Conservation (phyloP, 768 basidiomycete genomes). For the Daedalea quercina region DNA sequence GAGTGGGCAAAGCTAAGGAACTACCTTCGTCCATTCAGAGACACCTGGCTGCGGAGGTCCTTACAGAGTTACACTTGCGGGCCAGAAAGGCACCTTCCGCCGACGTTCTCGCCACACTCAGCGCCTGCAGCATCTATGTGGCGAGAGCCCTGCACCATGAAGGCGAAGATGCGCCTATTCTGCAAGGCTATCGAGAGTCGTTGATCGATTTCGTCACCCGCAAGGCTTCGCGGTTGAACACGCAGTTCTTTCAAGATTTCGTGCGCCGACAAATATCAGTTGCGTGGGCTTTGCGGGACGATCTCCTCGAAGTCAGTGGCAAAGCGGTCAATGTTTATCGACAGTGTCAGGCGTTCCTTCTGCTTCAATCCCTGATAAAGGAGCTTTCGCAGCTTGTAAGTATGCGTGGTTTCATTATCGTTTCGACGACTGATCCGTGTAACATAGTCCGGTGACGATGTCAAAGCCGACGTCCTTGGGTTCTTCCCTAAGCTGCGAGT, state of each 20-base stretch:
- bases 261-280: conserved; percentile 54
- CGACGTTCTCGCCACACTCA: conserved; percentile 58
- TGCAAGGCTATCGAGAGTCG: conserved; percentile 56
- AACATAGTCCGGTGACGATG: conserved; percentile 26
- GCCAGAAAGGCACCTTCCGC: conserved; percentile 60
- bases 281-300: conserved; percentile 59
- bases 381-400: conserved; percentile 46
- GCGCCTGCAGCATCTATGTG: conserved; percentile 66
- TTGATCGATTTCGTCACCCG: conserved; percentile 71
- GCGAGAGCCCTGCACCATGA: conserved; percentile 41
- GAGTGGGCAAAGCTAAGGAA: conserved; percentile 72
- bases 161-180: conserved; percentile 33
- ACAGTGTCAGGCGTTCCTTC: conserved; percentile 64
- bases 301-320: conserved; percentile 48
- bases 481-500: conserved; percentile 48
- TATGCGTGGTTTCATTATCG: conserved; percentile 3
- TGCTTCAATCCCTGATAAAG: conserved; percentile 58
- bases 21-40: conserved; percentile 39
- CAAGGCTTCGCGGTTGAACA: conserved; percentile 72
- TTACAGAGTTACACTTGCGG: conserved; percentile 63
- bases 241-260: conserved; percentile 74
- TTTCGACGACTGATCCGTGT: conserved; percentile 7
- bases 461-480: conserved; percentile 31
- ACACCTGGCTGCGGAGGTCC: conserved; percentile 38
- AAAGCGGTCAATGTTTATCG: conserved; percentile 74